Conservation (phyloP, 257 asterid species). For the Gentiana straminea region DNA sequence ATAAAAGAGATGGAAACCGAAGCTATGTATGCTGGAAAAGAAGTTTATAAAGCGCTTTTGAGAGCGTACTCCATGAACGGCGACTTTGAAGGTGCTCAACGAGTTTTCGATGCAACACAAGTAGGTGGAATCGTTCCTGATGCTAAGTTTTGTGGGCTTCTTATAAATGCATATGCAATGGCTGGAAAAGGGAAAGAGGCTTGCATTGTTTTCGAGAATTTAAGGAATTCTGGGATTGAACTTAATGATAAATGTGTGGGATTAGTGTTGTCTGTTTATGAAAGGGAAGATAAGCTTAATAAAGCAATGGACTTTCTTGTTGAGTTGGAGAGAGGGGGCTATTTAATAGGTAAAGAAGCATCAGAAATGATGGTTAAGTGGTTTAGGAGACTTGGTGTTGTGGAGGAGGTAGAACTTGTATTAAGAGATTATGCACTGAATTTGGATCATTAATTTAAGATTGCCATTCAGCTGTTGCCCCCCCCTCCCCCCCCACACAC, state of each 20-base stretch:
- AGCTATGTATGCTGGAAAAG: slow-evolving; percentile 61
- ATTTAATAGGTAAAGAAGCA: slow-evolving; percentile 52
- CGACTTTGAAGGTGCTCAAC: slow-evolving; percentile 61
- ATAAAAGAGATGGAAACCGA: slow-evolving; percentile 61
- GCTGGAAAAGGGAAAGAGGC: slow-evolving; percentile 60
- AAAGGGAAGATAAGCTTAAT: slow-evolving; percentile 48
- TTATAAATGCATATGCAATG: slow-evolving; percentile 60
- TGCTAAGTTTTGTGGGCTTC: slow-evolving; percentile 64
- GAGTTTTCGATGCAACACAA: slow-evolving; percentile 65
- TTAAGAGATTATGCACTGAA: slow-evolving; percentile 41
- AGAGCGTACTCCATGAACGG: slow-evolving; percentile 77
- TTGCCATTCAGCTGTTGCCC: too few relatives aligned
- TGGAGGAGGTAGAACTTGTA: slow-evolving; percentile 60
- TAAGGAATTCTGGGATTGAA: slow-evolving; percentile 46
- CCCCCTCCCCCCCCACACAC: too few relatives aligned
- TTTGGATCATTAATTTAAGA: slow-evolving; percentile 5
- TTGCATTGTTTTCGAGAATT: slow-evolving; percentile 51
- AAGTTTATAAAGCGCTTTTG: slow-evolving; percentile 81
- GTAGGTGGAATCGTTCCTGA: slow-evolving; percentile 69
- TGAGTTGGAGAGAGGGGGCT: slow-evolving; percentile 48
- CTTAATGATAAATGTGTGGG: slow-evolving; percentile 81
- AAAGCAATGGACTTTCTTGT: slow-evolving; percentile 53
- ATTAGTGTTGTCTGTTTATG: slow-evolving; percentile 46
- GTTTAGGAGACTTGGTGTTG: slow-evolving; percentile 63
- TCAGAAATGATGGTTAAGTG: slow-evolving; percentile 54